phyloP scores from a whole-genome alignment of 768 basidiomycete species.

The Agaricus blazei region DNA sequence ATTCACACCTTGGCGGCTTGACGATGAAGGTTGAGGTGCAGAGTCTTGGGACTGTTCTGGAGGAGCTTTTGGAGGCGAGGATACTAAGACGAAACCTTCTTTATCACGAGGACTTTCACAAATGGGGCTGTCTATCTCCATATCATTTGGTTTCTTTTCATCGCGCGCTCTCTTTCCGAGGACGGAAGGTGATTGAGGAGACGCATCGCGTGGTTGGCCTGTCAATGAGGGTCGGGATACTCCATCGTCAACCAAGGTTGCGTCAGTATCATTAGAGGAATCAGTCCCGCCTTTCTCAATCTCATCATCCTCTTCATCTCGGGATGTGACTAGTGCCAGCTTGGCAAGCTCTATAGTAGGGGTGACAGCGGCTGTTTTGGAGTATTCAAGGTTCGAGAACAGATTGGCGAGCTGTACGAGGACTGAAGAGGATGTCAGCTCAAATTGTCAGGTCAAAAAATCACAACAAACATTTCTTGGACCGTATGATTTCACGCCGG shows the following conservation, averaged over 20 bases:
- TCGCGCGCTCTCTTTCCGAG: conserved; percentile 69
- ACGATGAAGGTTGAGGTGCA: conserved; percentile 28
- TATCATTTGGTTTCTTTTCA: conserved; percentile 34
- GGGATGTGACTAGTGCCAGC: conserved; percentile 83
- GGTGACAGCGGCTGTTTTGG: conserved; percentile 63
- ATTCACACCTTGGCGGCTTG: conserved; percentile 22
- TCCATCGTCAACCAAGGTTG: conserved; percentile 80
- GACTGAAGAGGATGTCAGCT: conserved; percentile 42
- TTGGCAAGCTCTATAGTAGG: conserved; percentile 87
- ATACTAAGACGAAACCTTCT: conserved; percentile 29
- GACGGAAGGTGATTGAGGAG: conserved; percentile 43
- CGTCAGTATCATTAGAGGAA: conserved; percentile 83
- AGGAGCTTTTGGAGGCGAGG: conserved; percentile 23
- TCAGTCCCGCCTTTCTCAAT: conserved; percentile 68
- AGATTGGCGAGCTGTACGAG: conserved; percentile 74
- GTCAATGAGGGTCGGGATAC: conserved; percentile 28
- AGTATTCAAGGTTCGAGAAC: conserved; percentile 71
- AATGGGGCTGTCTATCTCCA: conserved; percentile 54
- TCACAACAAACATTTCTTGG: conserved; percentile 67
- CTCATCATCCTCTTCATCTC: conserved; percentile 86
- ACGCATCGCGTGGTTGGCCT: conserved; percentile 20
- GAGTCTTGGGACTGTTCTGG: conserved; percentile 12
- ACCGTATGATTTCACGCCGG: conserved; percentile 73
- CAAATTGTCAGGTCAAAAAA: background rate
- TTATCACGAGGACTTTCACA: conserved; percentile 30